These are phyloP conservation scores for Solanum verrucosum DNA, from an alignment of 257 asterid species.

Conservation along the genomic window DNA sequence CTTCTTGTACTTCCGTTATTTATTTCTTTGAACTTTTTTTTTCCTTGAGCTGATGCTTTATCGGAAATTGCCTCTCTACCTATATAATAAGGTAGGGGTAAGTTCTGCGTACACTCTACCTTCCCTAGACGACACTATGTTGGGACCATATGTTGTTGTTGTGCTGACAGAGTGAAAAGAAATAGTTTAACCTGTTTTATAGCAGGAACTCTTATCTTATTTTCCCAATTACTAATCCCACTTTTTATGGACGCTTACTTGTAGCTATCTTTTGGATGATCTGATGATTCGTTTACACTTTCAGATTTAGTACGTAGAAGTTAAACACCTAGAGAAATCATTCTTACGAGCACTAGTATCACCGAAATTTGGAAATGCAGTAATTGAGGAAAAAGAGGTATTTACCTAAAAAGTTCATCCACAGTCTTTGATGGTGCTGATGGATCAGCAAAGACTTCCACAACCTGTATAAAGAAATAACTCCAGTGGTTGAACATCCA, in stretches of 20 bases:
- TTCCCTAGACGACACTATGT: not conserved
- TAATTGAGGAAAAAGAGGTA: not conserved
- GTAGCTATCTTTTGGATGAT: not conserved
- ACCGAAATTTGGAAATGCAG: not conserved
- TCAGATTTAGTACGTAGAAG: not conserved
- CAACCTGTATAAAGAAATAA: constrained; percentile 45
- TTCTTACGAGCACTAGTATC: not conserved
- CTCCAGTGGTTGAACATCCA: not conserved
- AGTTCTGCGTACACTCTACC: not conserved
- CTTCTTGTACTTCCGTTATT: not conserved
- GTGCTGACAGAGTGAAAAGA: not conserved
- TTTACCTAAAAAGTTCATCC: constrained; percentile 63
- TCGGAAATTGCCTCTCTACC: not conserved
- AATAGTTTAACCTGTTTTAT: not conserved
- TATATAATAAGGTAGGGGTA: not conserved
- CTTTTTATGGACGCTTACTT: not conserved
- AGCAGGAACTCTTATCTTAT: not conserved
- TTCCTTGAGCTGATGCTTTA: not conserved
- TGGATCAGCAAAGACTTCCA: constrained; percentile 76
- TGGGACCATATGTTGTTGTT: not conserved
- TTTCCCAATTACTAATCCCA: not conserved
- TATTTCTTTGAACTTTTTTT: not conserved
- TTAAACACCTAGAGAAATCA: not conserved
- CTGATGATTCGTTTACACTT: not conserved
- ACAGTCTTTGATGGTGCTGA: constrained; percentile 53